Evolutionary conservation across 352 stramenopile species (phyloP), one percentile per base, ranked within the genome.

Genomic region (Discostella stelligera): DNA sequence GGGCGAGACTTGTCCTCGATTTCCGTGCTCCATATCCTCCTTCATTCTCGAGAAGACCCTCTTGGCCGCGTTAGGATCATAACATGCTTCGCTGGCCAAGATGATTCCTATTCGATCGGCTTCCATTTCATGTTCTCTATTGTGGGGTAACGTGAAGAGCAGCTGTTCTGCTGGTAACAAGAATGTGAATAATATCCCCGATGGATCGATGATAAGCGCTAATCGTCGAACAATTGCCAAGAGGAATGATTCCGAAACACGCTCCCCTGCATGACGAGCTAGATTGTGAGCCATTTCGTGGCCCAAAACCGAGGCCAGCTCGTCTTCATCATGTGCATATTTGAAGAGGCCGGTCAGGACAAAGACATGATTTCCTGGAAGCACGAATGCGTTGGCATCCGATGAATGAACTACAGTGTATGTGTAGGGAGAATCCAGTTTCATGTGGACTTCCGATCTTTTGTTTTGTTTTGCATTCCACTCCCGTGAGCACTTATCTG

Each of bases 291-390:
- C 71, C 59, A 79, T 79, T 71, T 86, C 79, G 27, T 80, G 74
- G 30, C 81, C 74, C n/a, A 90, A 64, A 10, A 92, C 77, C 14
- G 79, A 83, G 14, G 80, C 87, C 9, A 92, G 61, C 63, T 92
- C 87, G 66, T 92, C 87, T 77, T 92, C 87, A 56, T 86, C 86
- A 18, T 71, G 71, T 10, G 72, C 72, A 77, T 86, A 91, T 6
- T 78, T 53, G 39, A 91, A 90, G 16, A 92, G 74, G 21, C 87
- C 87, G 8, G 87, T 89, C 21, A 92, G 63, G 18, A 92, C 87
- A 83, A 91, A 91, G 0, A 92, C 74, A 71, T 92, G 87, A 85
- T 92, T 92, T 13, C 77, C 77, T 0, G 87, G 87, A 46, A 92
- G 61, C 3, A 90, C 84, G 81, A 92, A 92, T 18, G 84, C 87